Evolutionary conservation across 352 stramenopile species (phyloP), one percentile per base, ranked within the genome.

Genomic region (Phytophthora agathidicida): DNA sequence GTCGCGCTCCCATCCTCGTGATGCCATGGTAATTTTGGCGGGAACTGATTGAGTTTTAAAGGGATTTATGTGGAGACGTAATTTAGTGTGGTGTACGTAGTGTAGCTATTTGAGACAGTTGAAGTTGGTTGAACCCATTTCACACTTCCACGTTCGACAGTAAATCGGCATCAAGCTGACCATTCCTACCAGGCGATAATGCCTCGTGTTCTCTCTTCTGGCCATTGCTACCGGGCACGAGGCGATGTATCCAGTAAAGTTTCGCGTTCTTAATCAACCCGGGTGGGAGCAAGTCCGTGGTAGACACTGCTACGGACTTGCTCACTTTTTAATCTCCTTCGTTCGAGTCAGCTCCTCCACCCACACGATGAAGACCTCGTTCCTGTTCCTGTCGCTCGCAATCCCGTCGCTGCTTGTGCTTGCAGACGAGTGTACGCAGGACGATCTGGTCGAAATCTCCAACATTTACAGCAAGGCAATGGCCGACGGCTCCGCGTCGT

Each of bases 1-100:
- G 27, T 88, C 75, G 27, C 73, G 75, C 52, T 89, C 80, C 80
- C 80, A 89, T 37, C 77, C 70, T 31, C 67, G 67, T 33, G 61
- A 32, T 36, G 80, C 68, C 80, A 89, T 88, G 7, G n/a, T 50
- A 19, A 31, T 58, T 39, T 67, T 76, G 45, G 71, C 62, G 66
- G 57, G 49, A 76, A 76, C 8, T n/a, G 43, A 60, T 32, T n/a
- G 37, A 26, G 20, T 56, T 57, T 41, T 17, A 24, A 19, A 3
- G 27, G 27, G 49, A 20, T 43, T 28, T 5, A 19, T 41, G 44
- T 57, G 24, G 26, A n/a, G 7, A 42, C 44, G 13, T 41, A 51
- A 3, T 17, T 17, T 23, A 10, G 11, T 44, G 46, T 64, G 30
- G 7, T 28, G 10, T 2, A 55, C 27, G 28, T 47, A 23, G 46